Percentiles rank a stretch among this genome's conserved stretches.
These are phyloP conservation scores for Fusarium ramigenum DNA, from an alignment of 2,329 filamentous ascomycete genomes.

Conservation along the genomic window DNA sequence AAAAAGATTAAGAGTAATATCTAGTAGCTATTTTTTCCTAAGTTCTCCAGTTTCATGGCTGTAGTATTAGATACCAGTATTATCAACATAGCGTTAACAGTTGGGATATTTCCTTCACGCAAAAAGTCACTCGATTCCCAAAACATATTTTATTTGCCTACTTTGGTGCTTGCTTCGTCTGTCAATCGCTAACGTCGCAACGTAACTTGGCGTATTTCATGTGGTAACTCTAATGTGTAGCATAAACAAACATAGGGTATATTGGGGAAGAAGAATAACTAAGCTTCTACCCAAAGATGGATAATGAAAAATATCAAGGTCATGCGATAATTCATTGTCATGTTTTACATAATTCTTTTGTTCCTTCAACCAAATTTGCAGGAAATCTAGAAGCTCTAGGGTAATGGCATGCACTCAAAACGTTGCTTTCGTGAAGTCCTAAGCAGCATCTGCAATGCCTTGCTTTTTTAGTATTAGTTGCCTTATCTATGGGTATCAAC, in stretches of 20 bases:
- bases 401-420: background rate
- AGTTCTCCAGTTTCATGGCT: background rate
- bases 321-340: background rate
- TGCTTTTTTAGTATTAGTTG: slow-evolving; percentile 17
- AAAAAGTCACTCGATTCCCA: background rate
- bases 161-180: background rate
- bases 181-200: background rate
- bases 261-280: background rate
- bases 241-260: background rate
- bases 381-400: background rate
- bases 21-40: slow-evolving; percentile 20
- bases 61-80: slow-evolving; percentile 7
- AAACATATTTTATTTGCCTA: background rate
- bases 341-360: background rate
- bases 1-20: slow-evolving; percentile 23
- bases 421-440: background rate
- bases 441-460: background rate
- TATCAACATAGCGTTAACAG: background rate
- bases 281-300: background rate
- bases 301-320: background rate
- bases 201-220: background rate
- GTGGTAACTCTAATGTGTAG: background rate
- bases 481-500: slow-evolving; percentile 27
- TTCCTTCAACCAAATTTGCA: background rate
- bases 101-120: background rate